A percentile compares a stretch with the other conserved stretches of the same genome.
phyloP scores from a whole-genome alignment of 176 grass and related monocot genomes.

The Rhynchospora pubera region DNA sequence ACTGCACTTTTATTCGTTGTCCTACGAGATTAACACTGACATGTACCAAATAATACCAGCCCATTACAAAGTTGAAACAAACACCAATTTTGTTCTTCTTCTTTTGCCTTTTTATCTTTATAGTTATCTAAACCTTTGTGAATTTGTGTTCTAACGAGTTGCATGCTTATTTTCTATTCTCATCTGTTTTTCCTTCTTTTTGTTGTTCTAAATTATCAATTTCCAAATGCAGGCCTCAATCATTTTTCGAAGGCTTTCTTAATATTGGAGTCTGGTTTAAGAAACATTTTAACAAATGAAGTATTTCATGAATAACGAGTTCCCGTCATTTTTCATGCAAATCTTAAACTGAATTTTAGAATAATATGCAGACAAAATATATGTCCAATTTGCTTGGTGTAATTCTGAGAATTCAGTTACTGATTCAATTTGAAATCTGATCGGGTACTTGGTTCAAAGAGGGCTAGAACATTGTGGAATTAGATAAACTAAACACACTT shows the following conservation, averaged over 20 bases:
- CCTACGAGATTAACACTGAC: neutral
- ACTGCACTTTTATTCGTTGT: neutral
- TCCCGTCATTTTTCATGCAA: neutral
- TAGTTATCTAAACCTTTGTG: neutral
- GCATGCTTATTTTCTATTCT: neutral
- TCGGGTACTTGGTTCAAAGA: neutral
- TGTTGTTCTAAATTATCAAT: neutral
- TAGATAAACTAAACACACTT: neutral
- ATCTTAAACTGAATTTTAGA: neutral
- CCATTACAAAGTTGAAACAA: neutral
- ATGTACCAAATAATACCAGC: neutral
- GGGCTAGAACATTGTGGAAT: neutral
- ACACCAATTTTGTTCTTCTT: neutral
- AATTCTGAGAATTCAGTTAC: neutral
- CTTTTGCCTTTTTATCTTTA: neutral
- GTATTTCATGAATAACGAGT: neutral
- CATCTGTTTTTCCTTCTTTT: neutral
- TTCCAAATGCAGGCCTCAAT: slow-evolving; percentile 55
- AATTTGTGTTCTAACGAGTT: neutral
- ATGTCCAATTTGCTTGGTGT: neutral
- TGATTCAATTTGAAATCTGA: neutral
- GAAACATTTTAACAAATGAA: slow-evolving; percentile 62
- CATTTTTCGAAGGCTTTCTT: slow-evolving; percentile 86
- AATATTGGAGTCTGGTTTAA: slow-evolving; percentile 99
- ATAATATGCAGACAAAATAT: neutral